phyloP scores from a whole-genome alignment of 2,329 filamentous ascomycete species.

The Blastomyces gilchristii region DNA sequence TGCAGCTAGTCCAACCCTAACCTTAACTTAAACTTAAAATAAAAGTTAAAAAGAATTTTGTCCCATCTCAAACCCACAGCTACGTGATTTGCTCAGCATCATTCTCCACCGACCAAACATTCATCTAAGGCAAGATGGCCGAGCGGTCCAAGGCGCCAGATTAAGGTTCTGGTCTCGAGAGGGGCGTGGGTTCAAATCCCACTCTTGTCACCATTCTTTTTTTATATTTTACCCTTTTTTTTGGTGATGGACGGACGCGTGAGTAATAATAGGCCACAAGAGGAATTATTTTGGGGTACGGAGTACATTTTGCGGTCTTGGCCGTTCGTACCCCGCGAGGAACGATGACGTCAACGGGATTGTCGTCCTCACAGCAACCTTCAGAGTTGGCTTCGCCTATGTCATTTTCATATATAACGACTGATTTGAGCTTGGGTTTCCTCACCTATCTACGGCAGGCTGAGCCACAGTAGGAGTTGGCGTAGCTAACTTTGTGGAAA shows the following conservation, averaged over 20 bases:
- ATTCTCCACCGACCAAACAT: neutral
- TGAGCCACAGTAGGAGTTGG: neutral
- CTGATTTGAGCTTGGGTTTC: neutral
- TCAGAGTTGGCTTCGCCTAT: neutral
- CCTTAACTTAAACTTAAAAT: neutral
- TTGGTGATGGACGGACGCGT: neutral
- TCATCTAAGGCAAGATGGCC: neutral
- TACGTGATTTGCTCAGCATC: neutral
- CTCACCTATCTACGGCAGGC: neutral
- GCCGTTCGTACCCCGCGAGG: neutral
- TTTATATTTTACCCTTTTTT: neutral
- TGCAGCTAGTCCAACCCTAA: neutral
- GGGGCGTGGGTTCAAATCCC: slow-evolving; percentile 5
- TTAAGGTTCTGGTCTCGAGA: slow-evolving; percentile 6
- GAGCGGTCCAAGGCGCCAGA: slow-evolving; percentile 5
- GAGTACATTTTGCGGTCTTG: neutral
- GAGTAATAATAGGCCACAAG: neutral
- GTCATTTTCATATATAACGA: neutral
- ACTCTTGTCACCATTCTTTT: slow-evolving; percentile 2
- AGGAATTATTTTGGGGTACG: neutral
- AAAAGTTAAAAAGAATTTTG: neutral
- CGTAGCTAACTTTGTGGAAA: neutral
- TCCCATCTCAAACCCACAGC: neutral
- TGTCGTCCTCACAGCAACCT: neutral
- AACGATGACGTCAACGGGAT: neutral